phyloP scores from a whole-genome alignment of 306 rosid genomes.

The Rosa persica region DNA sequence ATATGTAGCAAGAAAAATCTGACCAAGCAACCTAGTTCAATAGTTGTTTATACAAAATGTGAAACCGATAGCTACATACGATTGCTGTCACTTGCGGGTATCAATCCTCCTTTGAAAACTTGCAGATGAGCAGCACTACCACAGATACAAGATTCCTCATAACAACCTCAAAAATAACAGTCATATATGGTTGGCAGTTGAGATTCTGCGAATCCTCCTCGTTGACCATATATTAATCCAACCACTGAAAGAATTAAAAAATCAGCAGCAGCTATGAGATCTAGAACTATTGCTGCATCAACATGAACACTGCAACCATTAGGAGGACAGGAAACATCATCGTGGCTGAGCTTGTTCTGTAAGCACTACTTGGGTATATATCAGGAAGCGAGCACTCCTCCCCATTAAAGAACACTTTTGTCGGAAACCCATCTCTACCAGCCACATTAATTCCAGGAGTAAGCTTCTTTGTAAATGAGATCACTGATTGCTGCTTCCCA shows the following conservation, averaged over 20 bases:
- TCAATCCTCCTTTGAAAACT: conserved; percentile 7
- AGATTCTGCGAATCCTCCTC: conserved; percentile 2
- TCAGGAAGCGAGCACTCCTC: conserved; percentile 90
- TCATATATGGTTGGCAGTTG: conserved; percentile 1
- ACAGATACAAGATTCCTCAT: background rate
- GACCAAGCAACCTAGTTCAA: conserved; percentile 6
- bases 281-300: conserved; percentile 41
- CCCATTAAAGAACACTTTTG: conserved; percentile 85
- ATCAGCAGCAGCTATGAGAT: conserved; percentile 31
- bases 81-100: background rate
- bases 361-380: conserved; percentile 49
- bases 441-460: conserved; percentile 64
- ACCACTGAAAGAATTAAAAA: conserved; percentile 41
- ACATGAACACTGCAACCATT: conserved; percentile 31
- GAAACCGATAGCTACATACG: background rate
- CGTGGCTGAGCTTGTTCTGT: conserved; percentile 33
- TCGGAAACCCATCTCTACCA: conserved; percentile 81
- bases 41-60: conserved; percentile 14
- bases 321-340: conserved; percentile 30
- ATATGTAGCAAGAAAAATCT: conserved; percentile 11
- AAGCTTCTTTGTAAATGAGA: conserved; percentile 82
- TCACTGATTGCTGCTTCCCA: conserved; percentile 93
- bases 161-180: background rate
- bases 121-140: conserved; percentile 15
- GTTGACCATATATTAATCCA: conserved; percentile 9